A percentile compares a stretch with the other conserved stretches of the same genome.
Conservation (phyloP, 1,284 basidiomycete genomes). For the Pholiota adiposa region DNA sequence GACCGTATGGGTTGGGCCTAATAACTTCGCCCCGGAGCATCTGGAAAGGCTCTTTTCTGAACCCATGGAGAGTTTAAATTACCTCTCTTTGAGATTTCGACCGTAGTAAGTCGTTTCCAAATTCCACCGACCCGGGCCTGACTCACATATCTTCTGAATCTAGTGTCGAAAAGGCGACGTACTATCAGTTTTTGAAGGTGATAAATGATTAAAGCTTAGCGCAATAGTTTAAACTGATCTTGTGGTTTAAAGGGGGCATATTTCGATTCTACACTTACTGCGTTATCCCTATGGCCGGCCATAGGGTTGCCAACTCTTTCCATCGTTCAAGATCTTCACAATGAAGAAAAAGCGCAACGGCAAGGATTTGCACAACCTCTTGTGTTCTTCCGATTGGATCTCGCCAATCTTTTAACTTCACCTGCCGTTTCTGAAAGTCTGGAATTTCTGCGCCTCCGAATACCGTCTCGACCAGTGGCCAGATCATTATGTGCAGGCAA, state of each 20-base stretch:
- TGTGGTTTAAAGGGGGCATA: slow-evolving; percentile 57
- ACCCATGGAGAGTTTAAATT: slow-evolving; percentile 41
- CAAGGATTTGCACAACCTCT: slow-evolving; percentile 71
- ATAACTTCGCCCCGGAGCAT: slow-evolving; percentile 69
- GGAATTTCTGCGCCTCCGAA: slow-evolving; percentile 55
- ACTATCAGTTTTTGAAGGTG: slow-evolving; percentile 71
- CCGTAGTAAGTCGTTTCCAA: slow-evolving; percentile 59
- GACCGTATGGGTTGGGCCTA: slow-evolving; percentile 61
- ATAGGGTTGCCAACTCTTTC: slow-evolving; percentile 51
- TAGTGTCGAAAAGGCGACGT: slow-evolving; percentile 69
- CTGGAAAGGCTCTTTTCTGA: slow-evolving; percentile 58
- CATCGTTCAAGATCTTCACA: slow-evolving; percentile 68
- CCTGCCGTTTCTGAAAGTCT: slow-evolving; percentile 41
- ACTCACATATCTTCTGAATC: not conserved
- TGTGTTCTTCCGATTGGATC: slow-evolving; percentile 69
- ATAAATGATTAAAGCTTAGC: slow-evolving; percentile 2
- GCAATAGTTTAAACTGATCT: not conserved
- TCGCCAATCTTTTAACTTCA: slow-evolving; percentile 50
- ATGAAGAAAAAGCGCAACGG: slow-evolving; percentile 31
- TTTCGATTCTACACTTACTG: slow-evolving; percentile 62
- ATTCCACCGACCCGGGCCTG: not conserved
- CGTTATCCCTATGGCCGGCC: slow-evolving; percentile 61
- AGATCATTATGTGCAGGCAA: slow-evolving; percentile 40
- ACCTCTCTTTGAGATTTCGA: slow-evolving; percentile 61
- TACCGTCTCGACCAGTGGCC: slow-evolving; percentile 61